phyloP scores from a whole-genome alignment of 768 basidiomycete genomes.

The Macrolepiota fuliginosa region DNA sequence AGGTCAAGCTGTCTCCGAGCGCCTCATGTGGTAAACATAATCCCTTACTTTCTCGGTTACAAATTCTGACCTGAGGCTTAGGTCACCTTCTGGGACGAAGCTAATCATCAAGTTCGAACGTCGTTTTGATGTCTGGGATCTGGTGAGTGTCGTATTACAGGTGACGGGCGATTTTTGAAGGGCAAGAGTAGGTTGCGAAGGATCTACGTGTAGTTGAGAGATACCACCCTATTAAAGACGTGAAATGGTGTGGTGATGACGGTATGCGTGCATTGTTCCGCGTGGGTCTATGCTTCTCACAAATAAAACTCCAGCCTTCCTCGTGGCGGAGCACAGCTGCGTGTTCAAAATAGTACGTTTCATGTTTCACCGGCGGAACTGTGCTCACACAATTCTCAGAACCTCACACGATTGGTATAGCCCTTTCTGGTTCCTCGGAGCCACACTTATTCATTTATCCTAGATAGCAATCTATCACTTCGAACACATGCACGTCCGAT shows the following conservation, averaged over 20 bases:
- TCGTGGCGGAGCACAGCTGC: conserved; percentile 8
- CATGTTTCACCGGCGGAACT: not conserved
- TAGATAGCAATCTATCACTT: conserved; percentile 10
- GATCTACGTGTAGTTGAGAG: no score
- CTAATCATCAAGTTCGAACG: conserved; percentile 7
- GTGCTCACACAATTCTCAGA: not conserved
- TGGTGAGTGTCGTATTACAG: not conserved
- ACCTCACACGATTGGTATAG: no score
- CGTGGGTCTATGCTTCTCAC: not conserved
- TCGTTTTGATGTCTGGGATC: conserved; percentile 8
- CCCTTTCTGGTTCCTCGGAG: not conserved
- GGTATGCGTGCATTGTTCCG: not conserved
- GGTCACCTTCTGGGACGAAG: no score
- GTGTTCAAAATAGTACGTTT: no score
- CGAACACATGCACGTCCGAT: conserved; percentile 7
- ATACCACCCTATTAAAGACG: not conserved
- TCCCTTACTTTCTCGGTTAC: not conserved
- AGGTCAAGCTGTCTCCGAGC: not conserved
- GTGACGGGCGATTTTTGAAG: not conserved
- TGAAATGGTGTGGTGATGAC: conserved; percentile 3
- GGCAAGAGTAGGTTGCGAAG: no score
- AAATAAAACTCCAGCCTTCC: not conserved
- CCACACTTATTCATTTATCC: not conserved
- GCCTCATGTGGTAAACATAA: not conserved
- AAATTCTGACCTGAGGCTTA: not conserved